A percentile compares a stretch with the other conserved stretches of the same genome.
These are phyloP conservation scores for Boehmeria nivea DNA, from an alignment of 306 rosid genomes.

Conservation along the genomic window DNA sequence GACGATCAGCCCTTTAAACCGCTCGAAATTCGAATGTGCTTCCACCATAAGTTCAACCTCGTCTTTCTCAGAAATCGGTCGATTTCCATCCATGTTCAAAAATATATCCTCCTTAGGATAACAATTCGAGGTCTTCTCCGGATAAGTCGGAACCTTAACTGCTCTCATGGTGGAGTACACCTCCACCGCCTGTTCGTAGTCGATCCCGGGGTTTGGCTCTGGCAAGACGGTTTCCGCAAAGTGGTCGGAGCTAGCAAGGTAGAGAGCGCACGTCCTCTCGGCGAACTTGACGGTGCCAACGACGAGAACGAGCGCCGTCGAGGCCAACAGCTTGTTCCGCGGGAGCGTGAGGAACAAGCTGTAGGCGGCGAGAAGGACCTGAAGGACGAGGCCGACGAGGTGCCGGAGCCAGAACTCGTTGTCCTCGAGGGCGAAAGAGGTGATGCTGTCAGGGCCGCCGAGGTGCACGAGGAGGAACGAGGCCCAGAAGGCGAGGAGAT, in stretches of 20 bases:
- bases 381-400: conserved; percentile 6
- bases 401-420: conserved; percentile 34
- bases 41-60: conserved; percentile 6
- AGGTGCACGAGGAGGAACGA: conserved; percentile 30
- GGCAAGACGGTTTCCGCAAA: conserved; percentile 18
- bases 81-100: neutral
- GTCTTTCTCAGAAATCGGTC: neutral
- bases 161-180: conserved; percentile 2
- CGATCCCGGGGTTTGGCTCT: conserved; percentile 16
- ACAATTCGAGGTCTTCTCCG: neutral
- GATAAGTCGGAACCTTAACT: neutral
- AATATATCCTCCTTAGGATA: neutral
- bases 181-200: conserved; percentile 18
- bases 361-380: conserved; percentile 11
- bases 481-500: conserved; percentile 28
- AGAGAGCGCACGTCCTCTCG: conserved; percentile 27
- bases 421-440: conserved; percentile 33
- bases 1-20: conserved; percentile 29
- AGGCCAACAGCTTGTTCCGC: neutral
- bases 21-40: conserved; percentile 7
- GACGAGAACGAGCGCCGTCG: conserved; percentile 13
- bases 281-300: conserved; percentile 23
- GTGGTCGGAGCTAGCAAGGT: conserved; percentile 24
- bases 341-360: conserved; percentile 12
- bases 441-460: conserved; percentile 31